phyloP scores from a whole-genome alignment of 345 rosid species.

The Moricandia arvensis region DNA sequence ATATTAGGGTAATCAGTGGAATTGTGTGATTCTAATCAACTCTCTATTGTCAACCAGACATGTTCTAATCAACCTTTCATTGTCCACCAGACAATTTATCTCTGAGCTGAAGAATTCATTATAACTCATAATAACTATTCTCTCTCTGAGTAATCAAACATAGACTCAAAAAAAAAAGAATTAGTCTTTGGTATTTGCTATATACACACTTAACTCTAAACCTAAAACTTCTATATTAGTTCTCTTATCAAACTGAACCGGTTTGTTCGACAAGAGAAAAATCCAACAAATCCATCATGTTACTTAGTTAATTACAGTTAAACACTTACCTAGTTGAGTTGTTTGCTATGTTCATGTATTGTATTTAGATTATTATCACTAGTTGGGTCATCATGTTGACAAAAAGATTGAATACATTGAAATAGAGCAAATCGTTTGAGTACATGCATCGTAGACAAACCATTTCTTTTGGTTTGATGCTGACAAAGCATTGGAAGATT shows the following conservation, averaged over 20 bases:
- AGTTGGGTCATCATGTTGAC: conserved; percentile 1
- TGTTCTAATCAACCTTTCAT: background rate
- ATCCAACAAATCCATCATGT: background rate
- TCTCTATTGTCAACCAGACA: background rate
- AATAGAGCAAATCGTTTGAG: conserved; percentile 5
- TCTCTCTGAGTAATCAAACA: background rate
- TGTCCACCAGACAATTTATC: background rate
- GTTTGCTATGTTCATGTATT: background rate
- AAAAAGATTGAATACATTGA: conserved; percentile 24
- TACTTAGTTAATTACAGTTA: background rate
- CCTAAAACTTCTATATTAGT: background rate
- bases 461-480: background rate
- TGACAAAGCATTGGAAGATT: conserved; percentile 16
- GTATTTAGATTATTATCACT: background rate
- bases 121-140: background rate
- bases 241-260: background rate
- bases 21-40: background rate
- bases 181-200: background rate
- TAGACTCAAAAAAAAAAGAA: too few species aligned
- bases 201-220: background rate
- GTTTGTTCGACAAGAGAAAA: conserved; percentile 1
- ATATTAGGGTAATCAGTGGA: background rate
- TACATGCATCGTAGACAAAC: conserved; percentile 31
- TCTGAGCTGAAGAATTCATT: background rate
- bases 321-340: background rate